phyloP scores from a whole-genome alignment of 2,329 filamentous ascomycete genomes.

The Colletotrichum trifolii region DNA sequence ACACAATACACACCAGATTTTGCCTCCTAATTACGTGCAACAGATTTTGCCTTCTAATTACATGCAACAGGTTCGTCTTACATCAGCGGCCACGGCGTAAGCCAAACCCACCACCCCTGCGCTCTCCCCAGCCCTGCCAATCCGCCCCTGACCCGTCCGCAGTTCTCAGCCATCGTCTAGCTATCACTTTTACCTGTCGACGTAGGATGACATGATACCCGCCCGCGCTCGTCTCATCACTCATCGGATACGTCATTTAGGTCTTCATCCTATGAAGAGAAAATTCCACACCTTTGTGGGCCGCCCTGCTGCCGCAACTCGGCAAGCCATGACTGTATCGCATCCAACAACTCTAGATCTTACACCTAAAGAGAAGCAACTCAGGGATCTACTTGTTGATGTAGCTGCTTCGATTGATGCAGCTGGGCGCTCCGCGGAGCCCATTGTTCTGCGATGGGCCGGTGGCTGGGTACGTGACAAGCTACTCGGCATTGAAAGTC shows the following conservation, averaged over 20 bases:
- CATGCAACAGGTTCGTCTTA: too few species aligned
- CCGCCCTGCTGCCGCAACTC: conserved; percentile 2
- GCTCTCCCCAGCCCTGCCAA: background rate
- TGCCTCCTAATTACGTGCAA: too few species aligned
- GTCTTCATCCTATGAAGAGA: conserved; percentile 33
- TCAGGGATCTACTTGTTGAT: conserved; percentile 83
- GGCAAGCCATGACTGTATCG: conserved; percentile 30
- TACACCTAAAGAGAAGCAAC: conserved; percentile 75
- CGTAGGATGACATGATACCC: conserved; percentile 31
- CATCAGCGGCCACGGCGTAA: too few species aligned
- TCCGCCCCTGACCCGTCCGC: background rate
- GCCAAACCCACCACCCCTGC: too few species aligned
- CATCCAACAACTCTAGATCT: conserved; percentile 57
- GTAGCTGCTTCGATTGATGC: conserved; percentile 77
- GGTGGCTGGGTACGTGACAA: conserved; percentile 92
- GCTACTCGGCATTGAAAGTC: conserved; percentile 75
- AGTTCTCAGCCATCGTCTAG: too few species aligned
- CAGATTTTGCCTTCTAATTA: too few species aligned
- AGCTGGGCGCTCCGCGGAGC: conserved; percentile 58
- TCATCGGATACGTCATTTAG: conserved; percentile 11
- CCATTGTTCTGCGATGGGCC: conserved; percentile 78
- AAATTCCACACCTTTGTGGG: conserved; percentile 32
- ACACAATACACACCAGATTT: too few species aligned
- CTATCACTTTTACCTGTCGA: background rate
- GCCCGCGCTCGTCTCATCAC: conserved; percentile 12